phyloP scores from a whole-genome alignment of 805 yeast genomes.

The Sugiyamaella smithiae region DNA sequence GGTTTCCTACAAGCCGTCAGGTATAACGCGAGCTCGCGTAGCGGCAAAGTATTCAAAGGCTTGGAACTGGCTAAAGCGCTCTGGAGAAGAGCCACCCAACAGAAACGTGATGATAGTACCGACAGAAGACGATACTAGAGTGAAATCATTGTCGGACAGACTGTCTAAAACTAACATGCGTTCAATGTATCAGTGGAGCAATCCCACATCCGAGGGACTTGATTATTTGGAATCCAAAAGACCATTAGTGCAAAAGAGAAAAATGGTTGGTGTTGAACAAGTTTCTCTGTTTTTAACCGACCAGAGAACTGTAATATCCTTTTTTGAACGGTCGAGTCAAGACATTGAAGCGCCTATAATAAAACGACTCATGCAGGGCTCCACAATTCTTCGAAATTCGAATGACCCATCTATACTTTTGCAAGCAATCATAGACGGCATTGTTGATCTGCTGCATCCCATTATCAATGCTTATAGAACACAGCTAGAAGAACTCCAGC shows the following conservation, averaged over 20 bases:
- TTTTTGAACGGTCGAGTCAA: slow-evolving; percentile 55
- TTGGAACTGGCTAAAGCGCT: background rate
- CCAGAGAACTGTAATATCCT: slow-evolving; percentile 49
- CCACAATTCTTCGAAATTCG: slow-evolving; percentile 49
- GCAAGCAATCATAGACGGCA: slow-evolving; percentile 54
- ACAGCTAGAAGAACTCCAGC: slow-evolving; percentile 48
- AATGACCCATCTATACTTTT: slow-evolving; percentile 51
- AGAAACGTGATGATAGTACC: background rate
- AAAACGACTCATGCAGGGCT: slow-evolving; percentile 43
- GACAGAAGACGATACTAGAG: slow-evolving; percentile 7
- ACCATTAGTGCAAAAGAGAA: slow-evolving; percentile 44
- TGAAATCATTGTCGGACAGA: slow-evolving; percentile 13
- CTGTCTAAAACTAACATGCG: slow-evolving; percentile 20
- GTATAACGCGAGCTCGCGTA: slow-evolving; percentile 6
- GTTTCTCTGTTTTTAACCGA: slow-evolving; percentile 48
- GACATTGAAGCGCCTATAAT: slow-evolving; percentile 53
- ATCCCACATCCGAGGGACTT: slow-evolving; percentile 26
- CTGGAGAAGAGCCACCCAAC: background rate
- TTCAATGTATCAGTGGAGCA: slow-evolving; percentile 36
- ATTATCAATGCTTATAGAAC: slow-evolving; percentile 51
- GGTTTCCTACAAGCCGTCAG: slow-evolving; percentile 9
- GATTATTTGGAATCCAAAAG: slow-evolving; percentile 40
- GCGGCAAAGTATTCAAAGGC: background rate
- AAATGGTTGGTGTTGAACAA: slow-evolving; percentile 54
- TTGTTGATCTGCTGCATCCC: slow-evolving; percentile 53